Percentiles rank a stretch among this genome's conserved stretches.
Conservation (phyloP, 1,284 basidiomycete genomes). For the Megacollybia platyphylla region DNA sequence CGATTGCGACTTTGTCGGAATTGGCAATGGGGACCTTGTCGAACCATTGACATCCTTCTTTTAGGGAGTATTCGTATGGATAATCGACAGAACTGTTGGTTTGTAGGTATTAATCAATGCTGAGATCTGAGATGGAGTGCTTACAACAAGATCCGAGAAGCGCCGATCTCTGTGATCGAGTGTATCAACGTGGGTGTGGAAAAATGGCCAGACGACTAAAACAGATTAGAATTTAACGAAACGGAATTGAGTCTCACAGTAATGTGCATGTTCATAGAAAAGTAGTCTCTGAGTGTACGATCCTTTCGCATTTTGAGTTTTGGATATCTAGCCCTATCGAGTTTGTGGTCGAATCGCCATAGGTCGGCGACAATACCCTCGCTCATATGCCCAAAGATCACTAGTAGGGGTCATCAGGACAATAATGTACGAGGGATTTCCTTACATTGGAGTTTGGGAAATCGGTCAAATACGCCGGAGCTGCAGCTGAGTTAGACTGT, state of each 20-base stretch:
- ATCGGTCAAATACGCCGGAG: constrained; percentile 9
- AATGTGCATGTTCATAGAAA: constrained; percentile 9
- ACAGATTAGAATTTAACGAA: neutral
- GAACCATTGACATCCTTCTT: constrained; percentile 10
- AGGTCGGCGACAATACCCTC: constrained; percentile 8
- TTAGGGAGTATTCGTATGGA: constrained; percentile 9
- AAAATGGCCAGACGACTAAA: constrained; percentile 2
- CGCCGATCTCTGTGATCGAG: constrained; percentile 7
- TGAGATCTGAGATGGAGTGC: too few relatives aligned
- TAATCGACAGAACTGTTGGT: constrained; percentile 7
- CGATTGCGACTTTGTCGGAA: constrained; percentile 8
- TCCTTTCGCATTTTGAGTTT: constrained; percentile 9
- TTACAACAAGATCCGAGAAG: constrained; percentile 8
- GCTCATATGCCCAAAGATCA: neutral
- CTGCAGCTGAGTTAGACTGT: neutral
- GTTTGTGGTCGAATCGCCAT: constrained; percentile 10
- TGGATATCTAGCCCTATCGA: constrained; percentile 9
- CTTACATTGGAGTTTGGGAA: constrained; percentile 8
- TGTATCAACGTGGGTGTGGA: constrained; percentile 8
- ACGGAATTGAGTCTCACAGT: neutral
- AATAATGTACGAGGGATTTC: constrained; percentile 8
- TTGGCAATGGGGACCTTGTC: constrained; percentile 7
- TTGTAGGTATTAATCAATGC: too few relatives aligned
- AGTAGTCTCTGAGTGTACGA: constrained; percentile 9
- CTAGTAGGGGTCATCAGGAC: neutral